phyloP scores from a whole-genome alignment of 129 eudicot genomes.

The Kitagawia praeruptora region DNA sequence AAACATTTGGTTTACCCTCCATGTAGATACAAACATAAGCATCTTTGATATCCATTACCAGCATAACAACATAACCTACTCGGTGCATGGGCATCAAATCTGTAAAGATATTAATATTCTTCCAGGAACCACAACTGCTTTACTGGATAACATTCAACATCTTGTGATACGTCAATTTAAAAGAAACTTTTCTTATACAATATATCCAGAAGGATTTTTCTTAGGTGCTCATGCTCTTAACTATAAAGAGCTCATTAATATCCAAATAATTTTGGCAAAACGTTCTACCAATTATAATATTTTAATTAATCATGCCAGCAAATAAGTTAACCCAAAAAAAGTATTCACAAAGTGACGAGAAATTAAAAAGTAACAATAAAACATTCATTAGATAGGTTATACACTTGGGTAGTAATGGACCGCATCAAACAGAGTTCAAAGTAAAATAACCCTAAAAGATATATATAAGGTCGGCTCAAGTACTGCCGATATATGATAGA shows the following conservation, averaged over 20 bases:
- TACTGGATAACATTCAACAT: not conserved
- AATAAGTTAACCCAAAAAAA: not conserved
- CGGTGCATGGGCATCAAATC: not conserved
- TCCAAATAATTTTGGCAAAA: not conserved
- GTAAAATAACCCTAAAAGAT: conserved; percentile 14
- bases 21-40: conserved; percentile 5
- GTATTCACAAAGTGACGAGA: not conserved
- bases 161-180: conserved; percentile 1
- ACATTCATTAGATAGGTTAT: not conserved
- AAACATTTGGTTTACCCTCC: not conserved
- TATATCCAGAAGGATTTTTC: not conserved
- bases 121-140: not conserved
- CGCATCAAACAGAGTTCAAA: conserved; percentile 11
- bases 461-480: conserved; percentile 13
- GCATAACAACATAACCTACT: not conserved
- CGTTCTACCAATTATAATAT: not conserved
- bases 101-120: not conserved
- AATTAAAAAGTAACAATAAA: not conserved
- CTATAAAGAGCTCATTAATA: not conserved
- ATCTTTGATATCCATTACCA: conserved; percentile 3
- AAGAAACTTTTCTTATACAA: not conserved
- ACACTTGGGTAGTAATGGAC: not conserved
- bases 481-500: conserved; percentile 34
- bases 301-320: not conserved
- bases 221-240: not conserved